Evolutionary conservation across 1,139 yeast genomes (phyloP).

Genomic region (Diutina siamensis): DNA sequence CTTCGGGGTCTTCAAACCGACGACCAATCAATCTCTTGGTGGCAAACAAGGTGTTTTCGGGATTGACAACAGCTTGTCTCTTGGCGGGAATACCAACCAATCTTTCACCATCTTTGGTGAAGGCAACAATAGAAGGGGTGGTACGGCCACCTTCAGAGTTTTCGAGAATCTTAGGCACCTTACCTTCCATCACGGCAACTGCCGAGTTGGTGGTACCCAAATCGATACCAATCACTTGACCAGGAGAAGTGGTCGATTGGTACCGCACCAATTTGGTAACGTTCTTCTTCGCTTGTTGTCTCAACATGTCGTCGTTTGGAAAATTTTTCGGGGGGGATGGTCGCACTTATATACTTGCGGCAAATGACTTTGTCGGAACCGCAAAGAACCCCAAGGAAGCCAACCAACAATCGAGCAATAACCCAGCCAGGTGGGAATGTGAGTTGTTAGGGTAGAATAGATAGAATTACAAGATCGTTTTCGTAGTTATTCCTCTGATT

Average conservation of each 20-base stretch:
- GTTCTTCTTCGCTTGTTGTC: constrained; percentile 30
- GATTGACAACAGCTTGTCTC: constrained; percentile 98
- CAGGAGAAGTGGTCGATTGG: constrained; percentile 44
- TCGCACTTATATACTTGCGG: constrained; percentile 1
- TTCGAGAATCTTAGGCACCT: constrained; percentile 90
- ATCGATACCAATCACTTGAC: constrained; percentile 94
- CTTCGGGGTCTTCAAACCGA: constrained; percentile 91
- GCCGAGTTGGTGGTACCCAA: constrained; percentile 99
- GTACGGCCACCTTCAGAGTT: constrained; percentile 99
- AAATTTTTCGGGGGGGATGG: background rate
- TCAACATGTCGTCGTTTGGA: constrained; percentile 21
- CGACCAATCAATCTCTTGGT: constrained; percentile 98
- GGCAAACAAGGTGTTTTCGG: constrained; percentile 94
- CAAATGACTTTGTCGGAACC: background rate
- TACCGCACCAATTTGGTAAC: constrained; percentile 23
- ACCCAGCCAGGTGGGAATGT: no score
- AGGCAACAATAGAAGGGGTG: constrained; percentile 97
- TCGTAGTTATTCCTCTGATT: no score
- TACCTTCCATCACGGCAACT: constrained; percentile 97
- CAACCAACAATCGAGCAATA: no score
- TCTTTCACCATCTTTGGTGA: constrained; percentile 88
- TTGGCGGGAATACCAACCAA: constrained; percentile 97
- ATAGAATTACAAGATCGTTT: no score
- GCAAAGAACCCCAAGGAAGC: background rate
- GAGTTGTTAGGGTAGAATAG: no score